phyloP scores from a whole-genome alignment of 441 rosid genomes.

The Breynia disticha region DNA sequence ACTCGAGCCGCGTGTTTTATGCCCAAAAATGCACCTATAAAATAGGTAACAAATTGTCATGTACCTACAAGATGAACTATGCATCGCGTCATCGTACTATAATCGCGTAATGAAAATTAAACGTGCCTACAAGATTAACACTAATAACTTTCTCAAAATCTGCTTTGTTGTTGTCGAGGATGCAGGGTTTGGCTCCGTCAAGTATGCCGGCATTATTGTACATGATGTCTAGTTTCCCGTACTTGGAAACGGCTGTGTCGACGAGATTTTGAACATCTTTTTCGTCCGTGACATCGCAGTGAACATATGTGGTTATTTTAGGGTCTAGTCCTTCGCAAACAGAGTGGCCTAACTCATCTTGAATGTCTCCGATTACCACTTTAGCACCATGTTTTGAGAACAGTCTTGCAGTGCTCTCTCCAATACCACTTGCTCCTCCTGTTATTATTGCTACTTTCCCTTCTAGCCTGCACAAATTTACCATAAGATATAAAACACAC shows the following conservation, averaged over 20 bases:
- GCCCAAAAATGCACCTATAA: slow-evolving; percentile 3
- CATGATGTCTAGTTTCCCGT: slow-evolving; percentile 16
- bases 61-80: neutral
- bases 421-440: slow-evolving; percentile 14
- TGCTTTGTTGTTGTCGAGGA: neutral
- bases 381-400: slow-evolving; percentile 10
- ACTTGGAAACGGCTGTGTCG: slow-evolving; percentile 1
- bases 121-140: slow-evolving; percentile 8
- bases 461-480: slow-evolving; percentile 9
- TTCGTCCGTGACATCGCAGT: slow-evolving; percentile 11
- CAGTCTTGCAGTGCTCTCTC: slow-evolving; percentile 9
- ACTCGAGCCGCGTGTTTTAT: slow-evolving; percentile 11
- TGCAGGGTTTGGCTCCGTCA: slow-evolving; percentile 1
- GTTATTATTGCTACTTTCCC: slow-evolving; percentile 13
- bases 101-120: too few species aligned
- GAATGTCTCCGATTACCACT: slow-evolving; percentile 10
- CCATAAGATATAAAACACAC: too few species aligned
- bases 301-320: neutral
- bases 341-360: slow-evolving; percentile 7
- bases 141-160: slow-evolving; percentile 7
- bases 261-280: slow-evolving; percentile 7
- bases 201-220: slow-evolving; percentile 12
- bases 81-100: too few species aligned
- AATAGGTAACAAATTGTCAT: neutral
- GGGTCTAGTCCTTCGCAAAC: neutral